A percentile compares a stretch with the other conserved stretches of the same genome.
phyloP scores from a whole-genome alignment of 2,329 filamentous ascomycete species.

The Fusarium kyushuense region DNA sequence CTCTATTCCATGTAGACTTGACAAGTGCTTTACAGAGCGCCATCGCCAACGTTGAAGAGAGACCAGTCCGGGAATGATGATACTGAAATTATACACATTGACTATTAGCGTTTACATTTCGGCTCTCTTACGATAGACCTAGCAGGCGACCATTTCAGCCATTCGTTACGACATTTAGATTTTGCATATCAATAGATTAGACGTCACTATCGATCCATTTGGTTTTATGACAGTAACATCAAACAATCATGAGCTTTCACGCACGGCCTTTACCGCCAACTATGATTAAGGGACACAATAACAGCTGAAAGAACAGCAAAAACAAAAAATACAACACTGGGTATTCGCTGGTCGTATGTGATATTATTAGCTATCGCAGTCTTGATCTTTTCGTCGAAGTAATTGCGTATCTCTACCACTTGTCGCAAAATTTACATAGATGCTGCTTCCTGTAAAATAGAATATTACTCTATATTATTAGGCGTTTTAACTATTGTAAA shows the following conservation, averaged over 20 bases:
- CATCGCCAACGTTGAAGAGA: slow-evolving; percentile 78
- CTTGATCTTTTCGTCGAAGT: no score
- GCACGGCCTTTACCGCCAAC: no score
- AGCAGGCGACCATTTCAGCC: slow-evolving; percentile 11
- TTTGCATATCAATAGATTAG: not conserved
- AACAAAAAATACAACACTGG: slow-evolving; percentile 10
- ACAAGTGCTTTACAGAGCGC: slow-evolving; percentile 90
- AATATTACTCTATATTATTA: no score
- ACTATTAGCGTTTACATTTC: not conserved
- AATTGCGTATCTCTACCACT: no score
- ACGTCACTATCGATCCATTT: not conserved
- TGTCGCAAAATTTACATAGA: no score
- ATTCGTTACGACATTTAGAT: not conserved
- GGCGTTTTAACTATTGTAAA: no score
- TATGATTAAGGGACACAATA: not conserved
- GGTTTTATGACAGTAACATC: not conserved
- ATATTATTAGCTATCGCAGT: no score
- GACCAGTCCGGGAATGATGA: slow-evolving; percentile 49
- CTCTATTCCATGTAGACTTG: slow-evolving; percentile 93
- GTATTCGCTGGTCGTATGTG: slow-evolving; percentile 18
- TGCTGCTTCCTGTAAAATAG: no score
- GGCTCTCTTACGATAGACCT: not conserved
- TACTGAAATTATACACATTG: not conserved
- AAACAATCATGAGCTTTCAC: not conserved
- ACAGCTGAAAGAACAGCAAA: no score